Conservation (phyloP, 2,329 filamentous ascomycete species). For the Tolypocladium pustulatum region DNA sequence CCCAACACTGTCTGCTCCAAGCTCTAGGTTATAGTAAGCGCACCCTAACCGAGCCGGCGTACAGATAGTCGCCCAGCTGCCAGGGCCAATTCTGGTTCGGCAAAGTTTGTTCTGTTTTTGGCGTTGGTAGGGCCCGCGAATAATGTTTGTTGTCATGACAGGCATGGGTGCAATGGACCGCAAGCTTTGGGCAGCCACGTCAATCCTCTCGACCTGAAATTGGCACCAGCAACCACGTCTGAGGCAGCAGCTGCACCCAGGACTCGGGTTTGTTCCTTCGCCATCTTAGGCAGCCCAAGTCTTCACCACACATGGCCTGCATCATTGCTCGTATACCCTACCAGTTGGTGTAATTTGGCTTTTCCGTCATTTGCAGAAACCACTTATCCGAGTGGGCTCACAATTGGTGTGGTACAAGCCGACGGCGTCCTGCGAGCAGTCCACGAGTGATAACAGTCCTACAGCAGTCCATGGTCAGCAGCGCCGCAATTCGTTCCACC, state of each 20-base stretch:
- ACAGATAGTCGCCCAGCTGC: neutral
- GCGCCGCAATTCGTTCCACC: neutral
- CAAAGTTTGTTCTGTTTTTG: neutral
- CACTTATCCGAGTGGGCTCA: slow-evolving; percentile 10
- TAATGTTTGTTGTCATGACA: neutral
- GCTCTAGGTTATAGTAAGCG: neutral
- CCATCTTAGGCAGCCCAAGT: neutral
- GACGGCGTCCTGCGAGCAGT: slow-evolving; percentile 2
- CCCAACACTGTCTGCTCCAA: neutral
- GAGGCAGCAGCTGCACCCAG: neutral
- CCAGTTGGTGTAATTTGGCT: neutral
- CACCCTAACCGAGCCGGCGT: neutral
- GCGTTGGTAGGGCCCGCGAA: neutral
- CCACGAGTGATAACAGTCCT: neutral
- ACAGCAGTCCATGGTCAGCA: neutral
- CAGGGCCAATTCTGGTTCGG: neutral
- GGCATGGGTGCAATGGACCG: neutral
- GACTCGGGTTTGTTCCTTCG: neutral
- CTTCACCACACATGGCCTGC: neutral
- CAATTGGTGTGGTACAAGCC: slow-evolving; percentile 10
- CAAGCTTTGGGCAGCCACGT: neutral
- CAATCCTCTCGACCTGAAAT: neutral
- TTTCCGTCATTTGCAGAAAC: neutral
- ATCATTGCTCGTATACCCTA: neutral
- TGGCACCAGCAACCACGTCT: neutral